These are phyloP conservation scores for Geosmithia morbida DNA, from an alignment of 2,329 filamentous ascomycete species.

Conservation along the genomic window DNA sequence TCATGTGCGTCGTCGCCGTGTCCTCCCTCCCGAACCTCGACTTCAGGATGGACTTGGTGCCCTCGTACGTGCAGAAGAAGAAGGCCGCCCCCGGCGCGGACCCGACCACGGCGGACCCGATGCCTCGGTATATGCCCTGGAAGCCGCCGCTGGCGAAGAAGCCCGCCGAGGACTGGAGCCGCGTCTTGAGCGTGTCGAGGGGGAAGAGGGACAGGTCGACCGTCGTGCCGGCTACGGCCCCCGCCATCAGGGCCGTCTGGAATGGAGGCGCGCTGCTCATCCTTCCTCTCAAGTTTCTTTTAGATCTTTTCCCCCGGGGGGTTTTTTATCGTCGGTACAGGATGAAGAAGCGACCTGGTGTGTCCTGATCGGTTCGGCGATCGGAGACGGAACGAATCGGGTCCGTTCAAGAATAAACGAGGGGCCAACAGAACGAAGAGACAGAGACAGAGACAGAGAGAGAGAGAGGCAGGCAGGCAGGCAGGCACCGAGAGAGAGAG, in stretches of 20 bases:
- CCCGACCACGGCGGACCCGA: conserved; percentile 79
- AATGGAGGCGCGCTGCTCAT: conserved; percentile 23
- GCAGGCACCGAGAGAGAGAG: too few relatives aligned
- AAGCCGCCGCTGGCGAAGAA: conserved; percentile 80
- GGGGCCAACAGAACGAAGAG: too few relatives aligned
- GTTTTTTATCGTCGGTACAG: too few relatives aligned
- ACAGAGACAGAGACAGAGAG: too few relatives aligned
- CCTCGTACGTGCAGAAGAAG: conserved; percentile 94
- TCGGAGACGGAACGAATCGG: too few relatives aligned
- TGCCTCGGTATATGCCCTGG: conserved; percentile 80
- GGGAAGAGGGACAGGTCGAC: conserved; percentile 96
- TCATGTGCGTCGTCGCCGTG: conserved; percentile 47
- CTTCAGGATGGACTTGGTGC: conserved; percentile 44
- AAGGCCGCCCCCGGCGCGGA: conserved; percentile 88
- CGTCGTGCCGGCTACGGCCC: conserved; percentile 83
- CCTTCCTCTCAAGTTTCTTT: too few relatives aligned
- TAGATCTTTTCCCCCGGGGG: too few relatives aligned
- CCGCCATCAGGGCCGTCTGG: conserved; percentile 55
- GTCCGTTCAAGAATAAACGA: not conserved
- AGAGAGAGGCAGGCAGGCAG: too few relatives aligned
- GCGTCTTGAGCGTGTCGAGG: conserved; percentile 97
- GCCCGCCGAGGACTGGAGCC: conserved; percentile 68
- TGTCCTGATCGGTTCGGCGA: too few relatives aligned
- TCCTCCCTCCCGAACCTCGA: not conserved
- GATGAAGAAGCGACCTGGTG: too few relatives aligned